phyloP scores from a whole-genome alignment of 192 early-diverging fungal species.

The Coemansia sp. region DNA sequence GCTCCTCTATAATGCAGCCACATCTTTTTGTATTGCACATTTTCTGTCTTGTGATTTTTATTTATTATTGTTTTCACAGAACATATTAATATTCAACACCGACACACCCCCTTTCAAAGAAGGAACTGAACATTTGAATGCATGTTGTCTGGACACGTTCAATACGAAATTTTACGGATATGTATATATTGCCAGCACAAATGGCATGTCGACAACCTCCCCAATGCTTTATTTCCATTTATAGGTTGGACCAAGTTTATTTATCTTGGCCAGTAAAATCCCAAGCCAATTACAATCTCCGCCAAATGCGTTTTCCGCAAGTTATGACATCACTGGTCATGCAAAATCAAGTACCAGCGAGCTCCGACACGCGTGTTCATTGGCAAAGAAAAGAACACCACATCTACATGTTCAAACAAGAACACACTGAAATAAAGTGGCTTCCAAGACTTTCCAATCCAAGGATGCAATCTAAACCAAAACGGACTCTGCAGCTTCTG shows the following conservation, averaged over 20 bases:
- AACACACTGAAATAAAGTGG: neutral
- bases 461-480: neutral
- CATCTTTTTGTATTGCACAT: neutral
- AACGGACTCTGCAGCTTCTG: neutral
- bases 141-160: neutral
- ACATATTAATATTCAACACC: neutral
- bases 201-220: neutral
- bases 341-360: neutral
- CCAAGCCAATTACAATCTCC: neutral
- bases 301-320: neutral
- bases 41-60: neutral
- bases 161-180: neutral
- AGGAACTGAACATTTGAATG: neutral
- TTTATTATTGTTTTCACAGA: neutral
- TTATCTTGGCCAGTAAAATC: neutral
- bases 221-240: neutral
- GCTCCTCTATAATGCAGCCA: neutral
- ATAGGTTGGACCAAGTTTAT: neutral
- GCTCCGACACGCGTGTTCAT: neutral
- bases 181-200: neutral
- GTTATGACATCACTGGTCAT: neutral
- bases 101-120: neutral
- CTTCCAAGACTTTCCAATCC: neutral
- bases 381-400: neutral
- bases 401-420: neutral